phyloP scores from a whole-genome alignment of 495 filamentous ascomycete genomes.

The Neurospora terricola region DNA sequence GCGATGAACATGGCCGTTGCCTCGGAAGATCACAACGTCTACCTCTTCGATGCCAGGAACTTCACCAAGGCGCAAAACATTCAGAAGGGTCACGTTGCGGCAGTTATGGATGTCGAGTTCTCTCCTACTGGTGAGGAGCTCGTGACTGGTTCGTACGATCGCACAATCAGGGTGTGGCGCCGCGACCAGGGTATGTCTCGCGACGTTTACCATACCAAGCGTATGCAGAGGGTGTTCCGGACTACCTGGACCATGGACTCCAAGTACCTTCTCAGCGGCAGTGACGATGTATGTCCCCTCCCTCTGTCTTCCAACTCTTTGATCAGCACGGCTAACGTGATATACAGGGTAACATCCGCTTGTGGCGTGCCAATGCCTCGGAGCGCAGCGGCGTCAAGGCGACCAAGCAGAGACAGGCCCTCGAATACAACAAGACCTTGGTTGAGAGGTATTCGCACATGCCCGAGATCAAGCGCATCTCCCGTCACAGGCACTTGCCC shows the following conservation, averaged over 20 bases:
- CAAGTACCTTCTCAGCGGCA: slow-evolving; percentile 75
- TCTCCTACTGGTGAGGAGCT: slow-evolving; percentile 91
- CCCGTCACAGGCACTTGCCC: slow-evolving; percentile 81
- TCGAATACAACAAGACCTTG: slow-evolving; percentile 88
- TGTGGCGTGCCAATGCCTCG: slow-evolving; percentile 88
- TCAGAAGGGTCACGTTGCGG: slow-evolving; percentile 91
- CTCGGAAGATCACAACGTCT: slow-evolving; percentile 42
- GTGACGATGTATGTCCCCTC: slow-evolving; percentile 50
- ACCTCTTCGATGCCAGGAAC: slow-evolving; percentile 26
- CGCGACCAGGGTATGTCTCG: slow-evolving; percentile 71
- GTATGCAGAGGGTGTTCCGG: slow-evolving; percentile 85
- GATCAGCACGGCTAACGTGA: neutral
- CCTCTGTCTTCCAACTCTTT: neutral
- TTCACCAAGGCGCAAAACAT: slow-evolving; percentile 60
- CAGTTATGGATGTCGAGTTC: slow-evolving; percentile 95
- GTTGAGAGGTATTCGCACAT: slow-evolving; percentile 83
- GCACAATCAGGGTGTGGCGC: slow-evolving; percentile 58
- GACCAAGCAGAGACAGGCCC: slow-evolving; percentile 65
- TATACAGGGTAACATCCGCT: slow-evolving; percentile 63
- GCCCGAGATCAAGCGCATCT: slow-evolving; percentile 89
- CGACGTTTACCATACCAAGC: slow-evolving; percentile 94
- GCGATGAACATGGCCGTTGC: slow-evolving; percentile 30
- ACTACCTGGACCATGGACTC: slow-evolving; percentile 77
- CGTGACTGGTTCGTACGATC: slow-evolving; percentile 70
- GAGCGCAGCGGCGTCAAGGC: slow-evolving; percentile 77